A percentile compares a stretch with the other conserved stretches of the same genome.
These are phyloP conservation scores for Darksidea phi DNA, from an alignment of 495 filamentous ascomycete species.

Conservation along the genomic window DNA sequence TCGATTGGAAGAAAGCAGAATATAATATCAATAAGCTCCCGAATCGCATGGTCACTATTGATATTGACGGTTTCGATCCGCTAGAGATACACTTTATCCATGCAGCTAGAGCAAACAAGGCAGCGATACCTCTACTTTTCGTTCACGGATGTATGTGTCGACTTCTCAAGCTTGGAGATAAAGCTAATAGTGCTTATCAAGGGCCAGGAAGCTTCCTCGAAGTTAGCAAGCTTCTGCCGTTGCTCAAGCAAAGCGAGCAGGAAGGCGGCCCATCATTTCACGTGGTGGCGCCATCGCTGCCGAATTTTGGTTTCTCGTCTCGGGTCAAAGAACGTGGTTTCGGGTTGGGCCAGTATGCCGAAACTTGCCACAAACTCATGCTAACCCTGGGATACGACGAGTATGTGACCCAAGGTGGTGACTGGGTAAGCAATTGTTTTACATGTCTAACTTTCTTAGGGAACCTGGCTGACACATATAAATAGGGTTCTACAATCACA, in stretches of 20 bases:
- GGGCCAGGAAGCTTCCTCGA: slow-evolving; percentile 70
- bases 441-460: slow-evolving; percentile 56
- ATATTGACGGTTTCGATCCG: slow-evolving; percentile 39
- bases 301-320: slow-evolving; percentile 69
- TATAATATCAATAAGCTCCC: slow-evolving; percentile 42
- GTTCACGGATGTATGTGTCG: slow-evolving; percentile 26
- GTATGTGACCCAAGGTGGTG: slow-evolving; percentile 68
- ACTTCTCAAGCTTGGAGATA: neutral
- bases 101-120: slow-evolving; percentile 25
- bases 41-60: slow-evolving; percentile 35
- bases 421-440: slow-evolving; percentile 56
- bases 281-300: slow-evolving; percentile 67
- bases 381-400: slow-evolving; percentile 60
- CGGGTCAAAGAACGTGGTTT: slow-evolving; percentile 55
- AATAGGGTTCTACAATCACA: slow-evolving; percentile 53
- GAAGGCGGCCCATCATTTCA: slow-evolving; percentile 59
- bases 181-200: neutral
- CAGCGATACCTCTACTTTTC: slow-evolving; percentile 43
- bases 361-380: slow-evolving; percentile 66
- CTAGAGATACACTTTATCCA: slow-evolving; percentile 45
- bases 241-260: slow-evolving; percentile 47
- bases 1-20: slow-evolving; percentile 40
- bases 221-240: slow-evolving; percentile 60
- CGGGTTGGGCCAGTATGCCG: slow-evolving; percentile 59
- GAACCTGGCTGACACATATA: slow-evolving; percentile 36